Evolutionary conservation across 352 stramenopile species (phyloP), one percentile per base, ranked within the genome.

Genomic region (Phytophthora niederhauseri): DNA sequence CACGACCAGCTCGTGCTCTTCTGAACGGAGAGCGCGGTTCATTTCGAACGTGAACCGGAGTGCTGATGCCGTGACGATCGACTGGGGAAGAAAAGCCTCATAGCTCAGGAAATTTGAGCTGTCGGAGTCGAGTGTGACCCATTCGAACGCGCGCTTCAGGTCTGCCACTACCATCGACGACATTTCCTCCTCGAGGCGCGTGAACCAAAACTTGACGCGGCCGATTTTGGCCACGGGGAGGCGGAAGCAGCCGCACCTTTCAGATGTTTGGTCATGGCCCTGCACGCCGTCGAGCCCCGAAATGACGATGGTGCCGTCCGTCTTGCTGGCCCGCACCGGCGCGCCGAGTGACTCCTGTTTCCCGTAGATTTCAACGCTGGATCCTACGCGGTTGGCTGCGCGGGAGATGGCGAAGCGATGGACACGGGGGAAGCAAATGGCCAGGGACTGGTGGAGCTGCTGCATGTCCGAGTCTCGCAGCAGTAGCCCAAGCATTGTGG

Each of bases 141-240:
- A 73, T 34, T 74, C 50, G 5, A 87, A 64, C 1, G 76, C 72
- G 5, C 50, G 26, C 14, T 82, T 81, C 4, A 77, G 19, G 28
- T 90, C 78, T 3, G 75, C 61, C 24, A 50, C 48, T 2, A 90
- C 80, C 54, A 89, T 68, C n/a, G 62, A 66, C 6, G 50, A 26
- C 61, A 91, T 79, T 45, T 92, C 84, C 54, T 92, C 84, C 50
- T 91, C 81, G 0, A 92, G 61, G 2, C 84, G 73, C 2, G 73
- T 74, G 28, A 92, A 73, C 84, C 84, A 92, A 59, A 92, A 92
- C 30, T 83, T 80, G 9, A 90, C 34, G 8, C 84, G 72, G 1
- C 84, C 84, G 17, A 92, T 88, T 73, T 91, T 92, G 14, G 87
- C 68, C n/a, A 91, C 82, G 2, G 81, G 64, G 24, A 75, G 61